Conservation (phyloP, 2,329 filamentous ascomycete genomes). For the Blumeria hordei region DNA sequence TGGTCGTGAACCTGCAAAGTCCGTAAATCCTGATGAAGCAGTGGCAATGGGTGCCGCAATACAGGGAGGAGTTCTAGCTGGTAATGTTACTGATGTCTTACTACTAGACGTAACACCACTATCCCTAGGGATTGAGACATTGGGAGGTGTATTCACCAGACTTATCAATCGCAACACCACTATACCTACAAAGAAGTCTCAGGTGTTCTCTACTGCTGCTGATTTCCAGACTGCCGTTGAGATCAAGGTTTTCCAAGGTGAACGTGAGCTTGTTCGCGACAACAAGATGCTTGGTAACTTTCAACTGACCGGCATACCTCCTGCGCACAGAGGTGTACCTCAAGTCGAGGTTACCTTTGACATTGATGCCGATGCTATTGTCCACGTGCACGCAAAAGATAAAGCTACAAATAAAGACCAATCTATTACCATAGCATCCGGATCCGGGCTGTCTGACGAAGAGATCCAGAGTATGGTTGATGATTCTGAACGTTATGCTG, state of each 20-base stretch:
- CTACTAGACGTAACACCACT: constrained; percentile 89
- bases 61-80: constrained; percentile 86
- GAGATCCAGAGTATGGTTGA: constrained; percentile 97
- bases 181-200: constrained; percentile 97
- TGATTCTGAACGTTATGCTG: constrained; percentile 91
- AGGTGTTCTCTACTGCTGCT: constrained; percentile 90
- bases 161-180: constrained; percentile 98
- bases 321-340: constrained; percentile 84
- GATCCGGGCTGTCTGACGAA: constrained; percentile 79
- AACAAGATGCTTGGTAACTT: constrained; percentile 99
- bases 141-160: constrained; percentile 92
- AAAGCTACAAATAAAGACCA: constrained; percentile 99
- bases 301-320: constrained; percentile 93
- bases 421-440: constrained; percentile 95
- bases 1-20: constrained; percentile 88
- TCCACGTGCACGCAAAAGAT: constrained; percentile 95
- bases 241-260: constrained; percentile 99
- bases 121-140: constrained; percentile 94
- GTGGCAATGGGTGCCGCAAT: constrained; percentile 94
- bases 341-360: constrained; percentile 97
- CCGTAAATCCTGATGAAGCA: constrained; percentile 95
- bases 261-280: constrained; percentile 95
- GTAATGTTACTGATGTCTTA: constrained; percentile 88
- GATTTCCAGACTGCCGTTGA: constrained; percentile 97
- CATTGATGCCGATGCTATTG: constrained; percentile 93